Percentiles rank a stretch among this genome's conserved stretches.
These are phyloP conservation scores for Trichosporon inkin DNA, from an alignment of 1,284 basidiomycete genomes.

Conservation along the genomic window DNA sequence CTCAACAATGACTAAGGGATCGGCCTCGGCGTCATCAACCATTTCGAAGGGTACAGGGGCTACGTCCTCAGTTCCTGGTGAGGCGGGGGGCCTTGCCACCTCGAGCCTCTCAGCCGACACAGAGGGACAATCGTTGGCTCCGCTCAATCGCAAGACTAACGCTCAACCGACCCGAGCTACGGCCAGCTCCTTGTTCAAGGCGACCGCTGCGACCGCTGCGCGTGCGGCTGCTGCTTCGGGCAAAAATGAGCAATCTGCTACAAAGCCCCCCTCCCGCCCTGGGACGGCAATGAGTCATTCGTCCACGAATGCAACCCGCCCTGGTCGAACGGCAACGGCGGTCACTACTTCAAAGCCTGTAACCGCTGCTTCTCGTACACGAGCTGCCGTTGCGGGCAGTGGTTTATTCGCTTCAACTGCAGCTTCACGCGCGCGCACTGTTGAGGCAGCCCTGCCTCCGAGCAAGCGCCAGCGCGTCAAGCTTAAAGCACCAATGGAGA, in stretches of 20 bases:
- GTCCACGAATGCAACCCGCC: not conserved
- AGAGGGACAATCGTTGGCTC: not conserved
- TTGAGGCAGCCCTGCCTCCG: conserved; percentile 28
- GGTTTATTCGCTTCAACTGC: conserved; percentile 16
- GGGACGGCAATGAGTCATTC: not conserved
- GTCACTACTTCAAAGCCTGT: not conserved
- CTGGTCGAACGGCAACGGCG: not conserved
- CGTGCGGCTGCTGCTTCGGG: conserved; percentile 14
- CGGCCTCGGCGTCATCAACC: not conserved
- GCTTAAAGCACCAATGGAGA: conserved; percentile 41
- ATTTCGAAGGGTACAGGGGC: not conserved
- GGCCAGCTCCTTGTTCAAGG: conserved; percentile 15
- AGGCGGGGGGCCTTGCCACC: not conserved
- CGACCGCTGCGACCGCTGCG: conserved; percentile 22
- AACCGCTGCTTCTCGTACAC: not conserved
- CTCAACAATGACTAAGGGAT: not conserved
- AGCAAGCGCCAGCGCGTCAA: conserved; percentile 36
- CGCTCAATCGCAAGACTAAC: not conserved
- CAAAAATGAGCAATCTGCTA: not conserved
- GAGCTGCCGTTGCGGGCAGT: not conserved
- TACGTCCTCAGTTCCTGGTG: conserved; percentile 7
- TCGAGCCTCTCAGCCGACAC: not conserved
- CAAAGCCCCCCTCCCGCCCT: not conserved
- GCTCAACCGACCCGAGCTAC: not conserved
- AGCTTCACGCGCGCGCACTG: conserved; percentile 20